Evolutionary conservation across 2,329 filamentous ascomycete genomes (phyloP).

Genomic region (Septoria linicola): DNA sequence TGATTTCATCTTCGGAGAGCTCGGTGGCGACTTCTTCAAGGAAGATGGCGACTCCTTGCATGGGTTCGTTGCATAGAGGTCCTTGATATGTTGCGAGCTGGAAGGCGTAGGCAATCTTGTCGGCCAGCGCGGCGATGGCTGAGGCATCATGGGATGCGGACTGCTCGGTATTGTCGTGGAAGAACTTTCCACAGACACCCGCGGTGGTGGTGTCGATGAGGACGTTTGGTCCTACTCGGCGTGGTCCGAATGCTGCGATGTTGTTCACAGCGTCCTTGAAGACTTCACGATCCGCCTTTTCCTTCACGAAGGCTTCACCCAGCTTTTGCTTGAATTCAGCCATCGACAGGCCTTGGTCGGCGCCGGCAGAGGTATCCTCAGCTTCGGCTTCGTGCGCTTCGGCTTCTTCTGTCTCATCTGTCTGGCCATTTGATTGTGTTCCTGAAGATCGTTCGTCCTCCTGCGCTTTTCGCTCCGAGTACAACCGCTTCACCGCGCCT

Average conservation of each 20-base stretch:
- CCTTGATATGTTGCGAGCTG: slow-evolving; percentile 87
- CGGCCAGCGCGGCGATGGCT: slow-evolving; percentile 58
- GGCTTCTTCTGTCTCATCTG: slow-evolving; percentile 37
- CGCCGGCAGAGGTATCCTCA: slow-evolving; percentile 53
- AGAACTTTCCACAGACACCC: slow-evolving; percentile 68
- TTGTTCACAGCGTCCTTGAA: slow-evolving; percentile 77
- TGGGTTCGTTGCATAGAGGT: slow-evolving; percentile 85
- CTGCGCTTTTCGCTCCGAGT: slow-evolving; percentile 64
- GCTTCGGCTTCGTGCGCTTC: slow-evolving; percentile 46
- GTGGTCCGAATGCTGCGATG: slow-evolving; percentile 87
- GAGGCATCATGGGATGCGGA: slow-evolving; percentile 23
- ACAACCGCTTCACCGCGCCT: slow-evolving; percentile 74
- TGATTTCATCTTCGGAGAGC: slow-evolving; percentile 55
- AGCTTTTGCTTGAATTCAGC: slow-evolving; percentile 77
- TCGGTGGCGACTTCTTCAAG: slow-evolving; percentile 73
- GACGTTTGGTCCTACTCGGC: slow-evolving; percentile 81
- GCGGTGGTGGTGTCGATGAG: slow-evolving; percentile 78
- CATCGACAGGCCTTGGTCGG: slow-evolving; percentile 62
- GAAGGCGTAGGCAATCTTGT: slow-evolving; percentile 92
- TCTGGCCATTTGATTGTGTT: slow-evolving; percentile 24
- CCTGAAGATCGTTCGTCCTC: slow-evolving; percentile 45
- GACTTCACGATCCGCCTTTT: slow-evolving; percentile 69
- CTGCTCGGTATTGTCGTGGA: slow-evolving; percentile 33
- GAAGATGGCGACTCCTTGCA: slow-evolving; percentile 89
- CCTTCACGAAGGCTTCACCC: slow-evolving; percentile 64